Percentiles rank a stretch among this genome's conserved stretches.
These are phyloP conservation scores for Apiosordaria backusii DNA, from an alignment of 495 filamentous ascomycete genomes.

Conservation along the genomic window DNA sequence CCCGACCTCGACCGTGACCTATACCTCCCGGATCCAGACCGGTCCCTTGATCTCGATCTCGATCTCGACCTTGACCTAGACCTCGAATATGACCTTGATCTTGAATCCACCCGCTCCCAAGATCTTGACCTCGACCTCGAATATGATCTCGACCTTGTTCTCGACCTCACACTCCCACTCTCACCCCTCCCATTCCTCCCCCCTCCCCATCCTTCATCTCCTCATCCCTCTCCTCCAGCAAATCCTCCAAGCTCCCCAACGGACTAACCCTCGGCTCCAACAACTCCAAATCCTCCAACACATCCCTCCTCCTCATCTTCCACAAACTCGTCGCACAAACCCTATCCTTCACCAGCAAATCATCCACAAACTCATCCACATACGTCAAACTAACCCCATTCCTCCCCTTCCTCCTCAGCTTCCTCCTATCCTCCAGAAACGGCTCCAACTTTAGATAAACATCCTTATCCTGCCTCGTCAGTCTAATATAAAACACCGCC, in stretches of 20 bases:
- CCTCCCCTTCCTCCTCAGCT: conserved; percentile 70
- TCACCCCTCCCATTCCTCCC: conserved; percentile 29
- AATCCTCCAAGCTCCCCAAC: conserved; percentile 78
- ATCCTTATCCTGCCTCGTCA: conserved; percentile 79
- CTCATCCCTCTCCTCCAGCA: conserved; percentile 58
- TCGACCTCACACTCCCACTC: conserved; percentile 23
- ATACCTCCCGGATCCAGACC: conserved; percentile 21
- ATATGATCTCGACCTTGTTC: conserved; percentile 19
- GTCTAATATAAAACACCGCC: conserved; percentile 86
- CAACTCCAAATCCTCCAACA: conserved; percentile 85
- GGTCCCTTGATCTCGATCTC: conserved; percentile 21
- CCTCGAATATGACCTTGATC: conserved; percentile 12
- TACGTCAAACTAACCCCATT: conserved; percentile 69
- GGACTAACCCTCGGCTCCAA: conserved; percentile 84
- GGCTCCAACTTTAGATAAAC: conserved; percentile 81
- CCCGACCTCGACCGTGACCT: conserved; percentile 16
- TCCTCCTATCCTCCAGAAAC: conserved; percentile 75
- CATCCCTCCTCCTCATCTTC: conserved; percentile 78
- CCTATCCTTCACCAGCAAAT: conserved; percentile 82
- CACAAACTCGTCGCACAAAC: conserved; percentile 89
- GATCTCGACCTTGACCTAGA: conserved; percentile 26
- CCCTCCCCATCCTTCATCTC: conserved; percentile 36
- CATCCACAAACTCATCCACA: conserved; percentile 93
- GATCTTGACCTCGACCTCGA: conserved; percentile 19
- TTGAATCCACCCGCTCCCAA: conserved; percentile 10